phyloP scores from a whole-genome alignment of 495 filamentous ascomycete genomes.

The Cercophora newfieldiana region DNA sequence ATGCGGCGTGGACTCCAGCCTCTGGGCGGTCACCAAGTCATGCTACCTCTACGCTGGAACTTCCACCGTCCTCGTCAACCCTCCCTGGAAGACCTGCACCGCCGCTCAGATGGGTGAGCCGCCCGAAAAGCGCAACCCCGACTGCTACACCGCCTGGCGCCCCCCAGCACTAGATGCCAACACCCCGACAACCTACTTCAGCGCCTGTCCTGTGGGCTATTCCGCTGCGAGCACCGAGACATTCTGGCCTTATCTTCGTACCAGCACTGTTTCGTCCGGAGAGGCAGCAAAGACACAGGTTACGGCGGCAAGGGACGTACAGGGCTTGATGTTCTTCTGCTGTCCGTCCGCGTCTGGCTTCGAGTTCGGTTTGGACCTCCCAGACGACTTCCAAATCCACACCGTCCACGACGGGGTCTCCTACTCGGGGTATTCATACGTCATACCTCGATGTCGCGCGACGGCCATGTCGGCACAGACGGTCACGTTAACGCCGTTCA shows the following conservation, averaged over 20 bases:
- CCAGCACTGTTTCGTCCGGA: background rate
- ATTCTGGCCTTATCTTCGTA: background rate
- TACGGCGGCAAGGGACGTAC: background rate
- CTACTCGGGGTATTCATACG: background rate
- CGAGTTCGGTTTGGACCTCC: background rate
- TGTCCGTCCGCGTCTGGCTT: background rate
- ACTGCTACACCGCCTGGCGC: background rate
- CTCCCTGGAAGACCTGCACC: background rate
- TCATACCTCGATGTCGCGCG: background rate
- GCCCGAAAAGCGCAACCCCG: background rate
- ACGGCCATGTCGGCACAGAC: background rate
- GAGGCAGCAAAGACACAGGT: background rate
- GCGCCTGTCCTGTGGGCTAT: background rate
- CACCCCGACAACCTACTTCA: background rate
- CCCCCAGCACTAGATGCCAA: background rate
- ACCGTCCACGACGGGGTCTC: background rate
- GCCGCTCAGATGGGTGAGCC: background rate
- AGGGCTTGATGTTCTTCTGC: background rate
- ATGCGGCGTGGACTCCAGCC: background rate
- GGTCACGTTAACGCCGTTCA: slow-evolving; percentile 1
- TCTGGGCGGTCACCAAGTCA: background rate
- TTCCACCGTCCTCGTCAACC: background rate
- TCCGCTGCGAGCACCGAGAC: background rate
- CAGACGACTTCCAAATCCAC: background rate
- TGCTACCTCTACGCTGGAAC: background rate